A percentile compares a stretch with the other conserved stretches of the same genome.
Evolutionary conservation across 202 grass and related monocot genomes (phyloP).

Genomic region (Tripidium arundinaceum): DNA sequence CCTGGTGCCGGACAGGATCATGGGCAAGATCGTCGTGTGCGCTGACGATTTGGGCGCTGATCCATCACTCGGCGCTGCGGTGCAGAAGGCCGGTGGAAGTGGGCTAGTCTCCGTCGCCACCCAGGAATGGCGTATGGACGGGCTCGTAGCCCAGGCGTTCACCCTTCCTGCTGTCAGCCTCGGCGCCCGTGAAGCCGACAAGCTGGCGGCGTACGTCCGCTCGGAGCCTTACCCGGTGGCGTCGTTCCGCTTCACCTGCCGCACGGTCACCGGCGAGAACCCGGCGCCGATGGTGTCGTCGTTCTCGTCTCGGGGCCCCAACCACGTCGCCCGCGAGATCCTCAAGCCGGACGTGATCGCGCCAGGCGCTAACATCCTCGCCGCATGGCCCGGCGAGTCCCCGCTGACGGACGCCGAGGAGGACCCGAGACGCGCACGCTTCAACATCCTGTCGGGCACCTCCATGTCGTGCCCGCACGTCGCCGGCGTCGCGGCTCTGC

Average conservation of each 20-base stretch:
- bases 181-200: neutral
- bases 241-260: conserved; percentile 12
- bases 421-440: neutral
- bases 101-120: conserved; percentile 10
- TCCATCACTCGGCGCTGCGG: neutral
- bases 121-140: neutral
- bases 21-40: conserved; percentile 41
- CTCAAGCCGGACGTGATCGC: conserved; percentile 50
- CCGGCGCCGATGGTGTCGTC: conserved; percentile 33
- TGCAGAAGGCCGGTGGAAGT: conserved; percentile 21
- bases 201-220: conserved; percentile 29
- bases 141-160: neutral
- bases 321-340: neutral
- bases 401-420: neutral
- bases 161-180: conserved; percentile 26
- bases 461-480: conserved; percentile 95
- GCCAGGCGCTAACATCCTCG: conserved; percentile 40
- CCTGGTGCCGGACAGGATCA: conserved; percentile 10
- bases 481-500: conserved; percentile 41
- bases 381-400: conserved; percentile 22
- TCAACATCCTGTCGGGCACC: conserved; percentile 45
- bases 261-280: conserved; percentile 25
- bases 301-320: conserved; percentile 39
- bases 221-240: conserved; percentile 19
- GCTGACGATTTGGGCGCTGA: neutral